Base-by-base conservation (phyloP, 2,329 filamentous ascomycete genomes). In the Cordyceps farinosa region DNA sequence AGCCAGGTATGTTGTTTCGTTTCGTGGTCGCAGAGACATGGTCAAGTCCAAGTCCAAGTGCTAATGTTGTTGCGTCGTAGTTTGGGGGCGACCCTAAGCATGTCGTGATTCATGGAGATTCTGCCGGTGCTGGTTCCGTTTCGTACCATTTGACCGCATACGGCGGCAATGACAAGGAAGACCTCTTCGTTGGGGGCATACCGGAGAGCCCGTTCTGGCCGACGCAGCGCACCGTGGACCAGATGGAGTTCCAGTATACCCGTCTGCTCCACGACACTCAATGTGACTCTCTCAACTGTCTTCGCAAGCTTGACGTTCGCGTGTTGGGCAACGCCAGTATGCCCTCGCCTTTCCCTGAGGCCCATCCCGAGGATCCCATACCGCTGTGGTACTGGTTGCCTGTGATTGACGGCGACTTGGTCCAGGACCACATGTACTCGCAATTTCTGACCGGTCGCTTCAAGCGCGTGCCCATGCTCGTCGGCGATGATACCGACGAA, bases 71-170 rank as follows among this genome's bases (percentile, higher is more conserved):
- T 30, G 38, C n/a, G 6, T 30, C 34, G 22, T 52, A 78, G 72
- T 87, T 87, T 65, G 84, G 86, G 8, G 86, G 86, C 1, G 81
- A 88, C 66, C 82, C 84, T 0, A 69, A 78, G 30, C 82, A 84
- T 66, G 82, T 89, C 36, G 82, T 87, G 0, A 81, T 89, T 53
- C 82, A 86, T 65, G 85, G 86, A 3, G 80, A 80, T n/a, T 87
- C 84, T 3, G 84, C 86, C 2, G 86, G 87, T 6, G 86, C 78
- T 3, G 85, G 82, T 3, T 85, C 84, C 13, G 84, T 87, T 0
- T 78, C 79, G 3, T 75, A 85, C 65, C 84, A 86, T 62, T 71
- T 86, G 2, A 72, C 77, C 0, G 79, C 81, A 1, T 78, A 80
- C 64, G 76, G 76, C 30, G 80, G 78, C 11, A 76, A 75, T 29